Evolutionary conservation across 306 rosid genomes (phyloP).

Genomic region (Cicer bijugum): DNA sequence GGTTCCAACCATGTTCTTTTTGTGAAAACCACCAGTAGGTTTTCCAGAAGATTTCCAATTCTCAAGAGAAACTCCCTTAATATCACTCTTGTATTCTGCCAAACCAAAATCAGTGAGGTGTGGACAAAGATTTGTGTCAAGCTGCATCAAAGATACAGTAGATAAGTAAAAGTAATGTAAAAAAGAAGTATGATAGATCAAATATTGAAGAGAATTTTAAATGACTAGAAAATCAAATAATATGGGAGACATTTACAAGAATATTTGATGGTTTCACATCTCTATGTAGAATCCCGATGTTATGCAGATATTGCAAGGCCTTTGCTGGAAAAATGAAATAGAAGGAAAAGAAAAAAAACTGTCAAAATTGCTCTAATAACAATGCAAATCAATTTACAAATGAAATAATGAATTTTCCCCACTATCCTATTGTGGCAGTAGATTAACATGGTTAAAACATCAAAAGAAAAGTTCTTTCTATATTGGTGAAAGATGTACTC

Average conservation of each 20-base stretch:
- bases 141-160: conserved; percentile 59
- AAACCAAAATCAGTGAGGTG: conserved; percentile 93
- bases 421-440: no score
- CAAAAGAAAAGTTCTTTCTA: background rate
- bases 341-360: conserved; percentile 33
- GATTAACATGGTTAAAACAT: no score
- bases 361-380: conserved; percentile 5
- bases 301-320: conserved; percentile 87
- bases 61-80: conserved; percentile 66
- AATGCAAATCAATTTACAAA: no score
- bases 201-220: conserved; percentile 15
- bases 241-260: conserved; percentile 68
- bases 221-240: conserved; percentile 40
- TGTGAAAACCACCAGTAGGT: conserved; percentile 98
- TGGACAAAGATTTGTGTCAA: conserved; percentile 71
- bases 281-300: conserved; percentile 89
- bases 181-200: conserved; percentile 22
- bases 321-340: conserved; percentile 68
- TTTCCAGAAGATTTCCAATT: conserved; percentile 92
- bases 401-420: no score
- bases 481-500: conserved; percentile 12
- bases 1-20: conserved; percentile 92
- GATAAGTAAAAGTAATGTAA: conserved; percentile 30
- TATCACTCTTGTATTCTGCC: conserved; percentile 71
- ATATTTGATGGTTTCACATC: conserved; percentile 97